phyloP scores from a whole-genome alignment of 1,284 basidiomycete genomes.

The Apiotrichum montevideense region DNA sequence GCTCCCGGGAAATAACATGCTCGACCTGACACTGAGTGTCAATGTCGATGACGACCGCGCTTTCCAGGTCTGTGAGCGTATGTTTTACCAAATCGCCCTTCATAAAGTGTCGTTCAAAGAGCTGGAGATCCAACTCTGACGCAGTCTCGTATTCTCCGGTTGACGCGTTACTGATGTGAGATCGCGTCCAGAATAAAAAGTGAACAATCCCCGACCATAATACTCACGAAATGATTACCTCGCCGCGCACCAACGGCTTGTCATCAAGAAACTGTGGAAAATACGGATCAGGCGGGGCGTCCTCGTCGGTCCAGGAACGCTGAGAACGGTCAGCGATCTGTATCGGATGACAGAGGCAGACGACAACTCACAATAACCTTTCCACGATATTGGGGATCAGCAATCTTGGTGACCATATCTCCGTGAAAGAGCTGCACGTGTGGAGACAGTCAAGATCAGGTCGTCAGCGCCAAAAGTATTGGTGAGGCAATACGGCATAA shows the following conservation, averaged over 20 bases:
- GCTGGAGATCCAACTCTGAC: constrained; percentile 60
- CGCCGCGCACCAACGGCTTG: constrained; percentile 65
- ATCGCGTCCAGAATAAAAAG: neutral
- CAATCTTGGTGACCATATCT: constrained; percentile 27
- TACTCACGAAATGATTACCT: constrained; percentile 65
- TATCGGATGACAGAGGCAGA: no score
- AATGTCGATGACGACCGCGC: constrained; percentile 67
- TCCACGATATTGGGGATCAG: constrained; percentile 23
- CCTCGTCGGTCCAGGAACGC: constrained; percentile 42
- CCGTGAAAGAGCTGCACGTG: constrained; percentile 26
- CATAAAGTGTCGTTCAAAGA: constrained; percentile 73
- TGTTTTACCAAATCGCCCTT: constrained; percentile 77
- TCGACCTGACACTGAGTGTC: constrained; percentile 61
- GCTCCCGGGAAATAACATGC: constrained; percentile 65
- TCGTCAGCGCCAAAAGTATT: no score
- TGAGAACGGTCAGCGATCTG: constrained; percentile 3
- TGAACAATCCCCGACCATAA: no score
- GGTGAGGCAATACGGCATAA: no score
- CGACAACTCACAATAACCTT: constrained; percentile 31
- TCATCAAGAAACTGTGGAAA: constrained; percentile 57
- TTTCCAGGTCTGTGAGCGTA: constrained; percentile 62
- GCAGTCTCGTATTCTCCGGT: constrained; percentile 62
- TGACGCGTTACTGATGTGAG: constrained; percentile 45
- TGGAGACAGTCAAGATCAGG: neutral
- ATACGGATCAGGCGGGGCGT: constrained; percentile 21